Base-by-base conservation (phyloP, 208 protist genomes). In the Novymonas esmeraldas region DNA sequence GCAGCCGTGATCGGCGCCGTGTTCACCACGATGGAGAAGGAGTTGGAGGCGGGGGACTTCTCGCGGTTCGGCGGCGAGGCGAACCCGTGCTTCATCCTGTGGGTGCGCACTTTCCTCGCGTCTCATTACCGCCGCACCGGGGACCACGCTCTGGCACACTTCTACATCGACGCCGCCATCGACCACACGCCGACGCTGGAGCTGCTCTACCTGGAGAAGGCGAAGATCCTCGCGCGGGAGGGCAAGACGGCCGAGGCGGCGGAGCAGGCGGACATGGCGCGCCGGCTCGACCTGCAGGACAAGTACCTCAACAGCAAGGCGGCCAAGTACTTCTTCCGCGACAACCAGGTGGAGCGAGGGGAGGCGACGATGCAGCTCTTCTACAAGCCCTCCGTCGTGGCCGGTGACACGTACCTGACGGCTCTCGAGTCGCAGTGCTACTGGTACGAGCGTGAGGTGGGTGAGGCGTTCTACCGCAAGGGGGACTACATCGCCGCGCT, bases 101-200 rank as follows among this genome's bases (percentile, higher is more conserved):
- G 96, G 95, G 79, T 93, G 38, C 78, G 69, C 34, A 85, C 82
- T 31, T 97, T 90, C 73, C 72, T 98, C 14, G 86, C 95, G 1
- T 88, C 97, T 46, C 97, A 99, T 76, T 89, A 89, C 78, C 88
- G 93, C 67, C 74, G 74, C 36, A 31, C 84, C 20, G 77, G 84
- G 18, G 70, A 98, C 22, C 87, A 67, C 52, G 62, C 66, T 16
- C 44, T 51, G 36, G 97, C 97, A 11, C 76, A 98, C n/a, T 38
- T 49, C 34, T 93, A 91, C 76, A 82, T 98, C 41, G 81, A 98
- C 11, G 73, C 79, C 42, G 96, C 93, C 3, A 95, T 99, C 54
- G 76, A 51, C 14, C 98, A 99, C 87, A 99, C 98, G 10, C 98
- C 98, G 24, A 99, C 98, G 3, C 65, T 98, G 26, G 75, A 98